Conservation (phyloP, 441 rosid genomes). For the Gossypium trilobum region DNA sequence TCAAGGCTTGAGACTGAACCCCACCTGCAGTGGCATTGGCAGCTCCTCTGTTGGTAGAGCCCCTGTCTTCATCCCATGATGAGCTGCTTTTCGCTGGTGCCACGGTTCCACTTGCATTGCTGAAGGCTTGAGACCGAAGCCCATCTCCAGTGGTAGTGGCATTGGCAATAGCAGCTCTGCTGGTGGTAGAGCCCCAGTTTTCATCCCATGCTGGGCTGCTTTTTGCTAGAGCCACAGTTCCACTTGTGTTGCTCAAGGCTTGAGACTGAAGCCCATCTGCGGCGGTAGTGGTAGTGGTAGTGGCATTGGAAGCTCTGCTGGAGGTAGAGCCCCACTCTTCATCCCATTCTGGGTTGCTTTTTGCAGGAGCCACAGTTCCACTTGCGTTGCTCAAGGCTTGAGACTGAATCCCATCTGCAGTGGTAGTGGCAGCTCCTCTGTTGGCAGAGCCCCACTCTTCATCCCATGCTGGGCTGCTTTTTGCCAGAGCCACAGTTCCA, state of each 20-base stretch:
- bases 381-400: no score
- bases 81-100: conserved; percentile 40
- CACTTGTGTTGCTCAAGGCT: conserved; percentile 31
- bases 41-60: conserved; percentile 31
- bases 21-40: conserved; percentile 5
- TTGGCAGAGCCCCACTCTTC: no score
- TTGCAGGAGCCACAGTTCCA: no score
- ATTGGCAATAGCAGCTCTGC: no score
- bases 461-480: no score
- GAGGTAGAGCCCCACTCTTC: no score
- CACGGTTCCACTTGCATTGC: conserved; percentile 34
- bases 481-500: no score
- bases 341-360: no score
- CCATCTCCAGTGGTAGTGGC: conserved; percentile 28
- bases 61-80: conserved; percentile 92
- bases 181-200: conserved; percentile 54
- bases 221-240: conserved; percentile 39
- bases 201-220: conserved; percentile 70
- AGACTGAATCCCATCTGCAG: no score
- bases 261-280: conserved; percentile 44
- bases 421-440: no score
- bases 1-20: no score
- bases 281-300: conserved; percentile 11
- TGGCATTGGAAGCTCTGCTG: no score
- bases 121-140: conserved; percentile 35